These are phyloP conservation scores for Arthrobotrys iridis DNA, from an alignment of 2,329 filamentous ascomycete species.

Conservation along the genomic window DNA sequence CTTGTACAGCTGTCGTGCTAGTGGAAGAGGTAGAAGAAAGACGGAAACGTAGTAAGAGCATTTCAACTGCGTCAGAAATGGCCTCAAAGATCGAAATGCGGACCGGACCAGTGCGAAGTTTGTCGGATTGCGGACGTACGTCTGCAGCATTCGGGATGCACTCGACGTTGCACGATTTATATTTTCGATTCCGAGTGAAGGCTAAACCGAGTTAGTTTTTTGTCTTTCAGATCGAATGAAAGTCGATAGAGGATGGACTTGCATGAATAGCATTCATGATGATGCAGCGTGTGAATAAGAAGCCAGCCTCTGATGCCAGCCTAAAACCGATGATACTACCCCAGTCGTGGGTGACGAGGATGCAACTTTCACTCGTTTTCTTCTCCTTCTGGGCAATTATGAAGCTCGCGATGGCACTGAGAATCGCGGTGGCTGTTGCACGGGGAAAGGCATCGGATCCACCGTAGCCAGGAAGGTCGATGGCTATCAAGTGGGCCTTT, in stretches of 20 bases:
- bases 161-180: slow-evolving; percentile 38
- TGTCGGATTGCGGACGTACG: slow-evolving; percentile 38
- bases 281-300: slow-evolving; percentile 45
- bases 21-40: slow-evolving; percentile 34
- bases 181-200: slow-evolving; percentile 33
- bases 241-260: not conserved
- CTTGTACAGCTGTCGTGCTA: slow-evolving; percentile 34
- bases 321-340: slow-evolving; percentile 45
- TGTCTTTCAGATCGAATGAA: not conserved
- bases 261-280: slow-evolving; percentile 44
- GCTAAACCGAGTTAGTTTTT: slow-evolving; percentile 15
- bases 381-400: slow-evolving; percentile 44
- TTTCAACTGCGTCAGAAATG: slow-evolving; percentile 30
- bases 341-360: slow-evolving; percentile 52
- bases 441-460: slow-evolving; percentile 34
- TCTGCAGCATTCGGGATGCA: slow-evolving; percentile 35
- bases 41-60: slow-evolving; percentile 43
- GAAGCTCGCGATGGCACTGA: slow-evolving; percentile 33
- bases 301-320: slow-evolving; percentile 43
- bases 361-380: slow-evolving; percentile 36
- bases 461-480: slow-evolving; percentile 50
- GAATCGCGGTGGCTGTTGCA: slow-evolving; percentile 23
- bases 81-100: slow-evolving; percentile 29
- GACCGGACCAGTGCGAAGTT: slow-evolving; percentile 45
- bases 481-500: slow-evolving; percentile 43